Evolutionary conservation across 2,329 filamentous ascomycete species (phyloP), one percentile per base, ranked within the genome.

Genomic region (Thelonectria olida): DNA sequence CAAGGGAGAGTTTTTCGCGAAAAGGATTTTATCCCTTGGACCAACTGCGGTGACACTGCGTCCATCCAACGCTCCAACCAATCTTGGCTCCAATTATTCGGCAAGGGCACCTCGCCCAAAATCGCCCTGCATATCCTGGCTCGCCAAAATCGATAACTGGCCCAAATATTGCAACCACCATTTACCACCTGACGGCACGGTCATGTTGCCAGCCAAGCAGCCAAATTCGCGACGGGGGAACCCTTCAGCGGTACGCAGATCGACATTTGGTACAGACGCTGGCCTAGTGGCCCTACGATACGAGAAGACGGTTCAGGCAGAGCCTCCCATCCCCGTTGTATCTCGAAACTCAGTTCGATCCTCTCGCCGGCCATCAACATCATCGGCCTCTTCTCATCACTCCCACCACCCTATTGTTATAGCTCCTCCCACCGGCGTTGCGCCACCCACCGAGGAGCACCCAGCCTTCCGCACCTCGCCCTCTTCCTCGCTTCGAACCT

Each of bases 301-400:
- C 77, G 87, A 90, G 71, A 82, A 88, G 74, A 86, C 85, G 34
- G 77, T 82, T 51, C 81, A 84, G 67, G 84, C 84, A 48, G 82
- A 85, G 73, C 84, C 84, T 61, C 87, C 87, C 34, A 85, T 88
- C 64, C 82, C 83, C 45, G 74, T 86, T 60, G 75, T 81, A 49
- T 80, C 82, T 63, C 78, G 79, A 70, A 80, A 75, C 72, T 78
- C 74, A 66, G 73, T 74, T 62, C 78, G 75, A 63, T 68, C 67
- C 57, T 64, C 62, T 57, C 73, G 63, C 50, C 66, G 57, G 49
- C 72, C 71, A 42, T 70, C 66, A 25, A 66, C 63, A 19, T 71
- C 63, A 17, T 67, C 68, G 38, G 58, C 67, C 25, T 66, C 64
- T 36, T 72, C 67, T 36, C 62, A 65, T 47, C 65, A 64, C 58